Conservation (phyloP, 2,329 filamentous ascomycete genomes). For the Fusarium aywerte region DNA sequence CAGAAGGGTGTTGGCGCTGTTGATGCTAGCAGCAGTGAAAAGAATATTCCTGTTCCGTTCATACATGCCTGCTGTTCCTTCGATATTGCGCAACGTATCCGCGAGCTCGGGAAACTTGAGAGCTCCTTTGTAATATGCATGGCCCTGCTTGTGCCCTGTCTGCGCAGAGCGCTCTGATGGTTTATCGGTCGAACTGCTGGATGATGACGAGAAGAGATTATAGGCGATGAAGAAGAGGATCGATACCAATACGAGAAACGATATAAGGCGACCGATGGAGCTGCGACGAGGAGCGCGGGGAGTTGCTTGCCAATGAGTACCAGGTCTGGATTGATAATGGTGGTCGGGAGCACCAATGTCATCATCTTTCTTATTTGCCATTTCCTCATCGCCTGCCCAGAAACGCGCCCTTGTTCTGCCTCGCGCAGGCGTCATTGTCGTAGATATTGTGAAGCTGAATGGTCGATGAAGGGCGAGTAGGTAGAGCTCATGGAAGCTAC, state of each 20-base stretch:
- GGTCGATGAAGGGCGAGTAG: constrained; percentile 6
- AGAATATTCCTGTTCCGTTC: constrained; percentile 75
- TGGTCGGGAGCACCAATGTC: constrained; percentile 54
- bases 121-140: constrained; percentile 70
- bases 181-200: constrained; percentile 19
- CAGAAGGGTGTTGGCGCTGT: constrained; percentile 76
- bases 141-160: constrained; percentile 16
- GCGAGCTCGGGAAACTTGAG: constrained; percentile 75
- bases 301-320: constrained; percentile 54
- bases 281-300: constrained; percentile 62
- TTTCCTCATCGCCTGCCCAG: constrained; percentile 64
- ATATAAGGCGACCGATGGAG: constrained; percentile 62
- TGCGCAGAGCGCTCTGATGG: constrained; percentile 12
- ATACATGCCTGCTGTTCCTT: constrained; percentile 62
- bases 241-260: constrained; percentile 65
- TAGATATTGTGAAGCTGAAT: constrained; percentile 4
- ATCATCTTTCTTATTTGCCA: constrained; percentile 68
- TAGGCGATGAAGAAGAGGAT: constrained; percentile 63
- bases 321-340: constrained; percentile 41
- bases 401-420: constrained; percentile 51
- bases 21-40: constrained; percentile 80
- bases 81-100: constrained; percentile 69
- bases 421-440: constrained; percentile 52
- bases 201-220: constrained; percentile 49
- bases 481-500: constrained; percentile 31